These are phyloP conservation scores for Plasmodium gallinaceum DNA, from an alignment of 169 alveolate genomes.

Conservation along the genomic window DNA sequence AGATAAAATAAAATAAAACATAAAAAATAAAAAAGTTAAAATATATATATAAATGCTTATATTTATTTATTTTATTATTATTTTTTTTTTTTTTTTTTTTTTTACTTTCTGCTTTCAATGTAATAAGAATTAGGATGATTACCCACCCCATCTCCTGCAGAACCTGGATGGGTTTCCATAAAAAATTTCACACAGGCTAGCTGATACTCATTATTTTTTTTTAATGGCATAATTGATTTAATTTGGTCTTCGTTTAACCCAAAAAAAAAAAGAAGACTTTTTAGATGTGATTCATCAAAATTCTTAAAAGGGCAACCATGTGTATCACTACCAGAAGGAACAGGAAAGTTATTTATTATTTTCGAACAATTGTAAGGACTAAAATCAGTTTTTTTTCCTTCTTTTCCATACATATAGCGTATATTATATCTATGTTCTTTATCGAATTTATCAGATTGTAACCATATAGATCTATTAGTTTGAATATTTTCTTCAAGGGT, in stretches of 20 bases:
- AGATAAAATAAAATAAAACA: not conserved
- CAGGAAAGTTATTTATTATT: conserved; percentile 90
- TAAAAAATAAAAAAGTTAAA: not conserved
- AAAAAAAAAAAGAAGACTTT: conserved; percentile 65
- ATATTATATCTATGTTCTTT: conserved; percentile 93
- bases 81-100: too few relatives aligned
- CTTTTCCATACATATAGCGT: conserved; percentile 95
- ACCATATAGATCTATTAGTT: conserved; percentile 90
- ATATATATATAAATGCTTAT: conserved; percentile 1
- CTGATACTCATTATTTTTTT: conserved; percentile 88
- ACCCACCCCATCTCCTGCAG: conserved; percentile 92
- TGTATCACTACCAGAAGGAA: conserved; percentile 90
- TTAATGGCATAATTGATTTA: conserved; percentile 82
- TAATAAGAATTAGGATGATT: conserved; percentile 91
- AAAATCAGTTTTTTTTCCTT: conserved; percentile 93
- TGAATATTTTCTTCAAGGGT: conserved; percentile 90
- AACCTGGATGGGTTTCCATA: conserved; percentile 88
- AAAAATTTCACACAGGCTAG: conserved; percentile 91
- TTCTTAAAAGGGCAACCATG: conserved; percentile 97
- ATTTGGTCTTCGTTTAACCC: conserved; percentile 80
- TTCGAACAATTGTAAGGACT: conserved; percentile 93
- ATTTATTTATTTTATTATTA: too few relatives aligned
- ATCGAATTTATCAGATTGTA: conserved; percentile 89
- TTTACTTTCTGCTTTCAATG: conserved; percentile 82
- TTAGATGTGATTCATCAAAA: conserved; percentile 75